Base-by-base conservation (phyloP, 2,329 filamentous ascomycete genomes). In the Penicillium vulpinum region DNA sequence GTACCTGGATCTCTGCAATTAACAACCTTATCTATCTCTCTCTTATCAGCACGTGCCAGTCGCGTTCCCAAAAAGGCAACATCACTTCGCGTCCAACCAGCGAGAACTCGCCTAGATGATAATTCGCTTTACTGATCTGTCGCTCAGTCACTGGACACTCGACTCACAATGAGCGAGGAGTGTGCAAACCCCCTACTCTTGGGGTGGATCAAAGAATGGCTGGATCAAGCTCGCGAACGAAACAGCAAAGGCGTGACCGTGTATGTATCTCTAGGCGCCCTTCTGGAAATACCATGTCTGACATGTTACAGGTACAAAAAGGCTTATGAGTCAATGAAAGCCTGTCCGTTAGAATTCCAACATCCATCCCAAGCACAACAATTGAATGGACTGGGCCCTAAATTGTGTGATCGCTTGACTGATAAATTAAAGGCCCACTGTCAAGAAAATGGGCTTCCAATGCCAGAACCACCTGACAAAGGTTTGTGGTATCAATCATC, bases 161-260 rank as follows among this genome's bases (percentile, higher is more conserved):
- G 45, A 29, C 51, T 47, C 24, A 39, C 46, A 26, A 76, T 75
- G 74, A 67, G 68, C 13, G 73, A 77, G 48, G 65, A 68, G 15
- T 87, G 84, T 62, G 82, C 85, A 16, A 94, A 94, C 65, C 86
- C 89, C 5, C 79, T 90, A 39, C 80, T 91, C 9, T 80, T 92
- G 11, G 76, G 77, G 62, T 92, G 88, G 86, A 85, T 92, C 49
- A 87, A 89, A 67, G 88, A 92, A 77, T 91, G 88, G 88, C 82
- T 88, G 48, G 88, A 92, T 43, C 71, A 83, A 39, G 89, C 88
- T 13, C 81, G 83, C 47, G 85, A 90, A 63, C 83, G 83, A 44
- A 90, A 88, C 68, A 84, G 85, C 18, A 91, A 90, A 70, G 88
- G 88, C 22, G 75, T 86, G 24, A 84, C 81, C 46, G 76, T 79